A percentile compares a stretch with the other conserved stretches of the same genome.
Evolutionary conservation across 164 flowering plant genomes (phyloP).

Genomic region (Saururus chinensis): DNA sequence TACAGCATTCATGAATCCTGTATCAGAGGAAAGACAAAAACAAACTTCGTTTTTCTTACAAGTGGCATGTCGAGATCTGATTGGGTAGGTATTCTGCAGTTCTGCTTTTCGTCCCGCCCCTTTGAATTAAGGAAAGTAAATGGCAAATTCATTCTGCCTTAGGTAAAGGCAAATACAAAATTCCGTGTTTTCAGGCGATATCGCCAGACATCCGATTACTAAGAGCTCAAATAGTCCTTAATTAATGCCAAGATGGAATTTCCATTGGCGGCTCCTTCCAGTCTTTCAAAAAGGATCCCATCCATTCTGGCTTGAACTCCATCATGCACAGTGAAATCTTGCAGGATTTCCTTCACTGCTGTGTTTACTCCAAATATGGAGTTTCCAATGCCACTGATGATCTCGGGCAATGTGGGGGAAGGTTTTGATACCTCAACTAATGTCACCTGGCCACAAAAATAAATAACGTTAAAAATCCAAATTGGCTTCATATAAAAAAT

Average conservation of each 20-base stretch:
- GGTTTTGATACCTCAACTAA: conserved; percentile 73
- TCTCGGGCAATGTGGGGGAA: conserved; percentile 59
- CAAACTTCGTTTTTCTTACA: no score
- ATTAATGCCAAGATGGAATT: conserved; percentile 44
- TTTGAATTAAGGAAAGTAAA: no score
- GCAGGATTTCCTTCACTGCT: conserved; percentile 39
- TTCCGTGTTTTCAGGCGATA: no score
- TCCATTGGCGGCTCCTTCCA: conserved; percentile 31
- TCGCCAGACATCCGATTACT: conserved; percentile 16
- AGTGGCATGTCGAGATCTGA: no score
- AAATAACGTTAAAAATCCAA: not conserved
- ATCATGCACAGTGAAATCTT: conserved; percentile 41
- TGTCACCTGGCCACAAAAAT: conserved; percentile 42
- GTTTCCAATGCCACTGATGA: conserved; percentile 55
- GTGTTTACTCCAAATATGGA: conserved; percentile 51
- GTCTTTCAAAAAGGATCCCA: conserved; percentile 62
- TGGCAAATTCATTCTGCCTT: no score
- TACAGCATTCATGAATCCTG: no score
- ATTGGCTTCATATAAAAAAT: not conserved
- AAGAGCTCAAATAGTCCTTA: conserved; percentile 65
- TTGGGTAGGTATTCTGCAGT: no score
- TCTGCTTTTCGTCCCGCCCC: no score
- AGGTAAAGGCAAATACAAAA: no score
- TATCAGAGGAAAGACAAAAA: no score
- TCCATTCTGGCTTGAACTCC: conserved; percentile 95